Percentiles rank a stretch among this genome's conserved stretches.
These are phyloP conservation scores for Pichia californica DNA, from an alignment of 805 yeast genomes.

Conservation along the genomic window DNA sequence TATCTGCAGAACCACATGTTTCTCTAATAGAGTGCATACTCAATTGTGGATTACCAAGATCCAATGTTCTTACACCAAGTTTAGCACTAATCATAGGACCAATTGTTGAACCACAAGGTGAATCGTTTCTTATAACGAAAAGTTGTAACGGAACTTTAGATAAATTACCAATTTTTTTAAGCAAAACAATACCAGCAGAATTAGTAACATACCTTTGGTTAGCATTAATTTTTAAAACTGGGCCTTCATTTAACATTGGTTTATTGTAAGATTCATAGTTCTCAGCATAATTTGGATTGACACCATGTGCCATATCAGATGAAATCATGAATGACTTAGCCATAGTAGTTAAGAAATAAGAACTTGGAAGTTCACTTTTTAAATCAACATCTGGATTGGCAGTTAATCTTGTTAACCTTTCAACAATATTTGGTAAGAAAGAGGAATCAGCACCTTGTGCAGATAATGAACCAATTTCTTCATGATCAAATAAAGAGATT, in stretches of 20 bases:
- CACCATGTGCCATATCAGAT: slow-evolving; percentile 96
- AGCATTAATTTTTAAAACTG: slow-evolving; percentile 89
- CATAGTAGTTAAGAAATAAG: slow-evolving; percentile 47
- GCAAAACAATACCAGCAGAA: slow-evolving; percentile 76
- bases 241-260: slow-evolving; percentile 82
- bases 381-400: slow-evolving; percentile 35
- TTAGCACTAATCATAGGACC: slow-evolving; percentile 90
- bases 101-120: slow-evolving; percentile 94
- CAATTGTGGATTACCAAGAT: slow-evolving; percentile 85
- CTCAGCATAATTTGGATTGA: slow-evolving; percentile 83
- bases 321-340: slow-evolving; percentile 83
- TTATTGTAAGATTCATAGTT: slow-evolving; percentile 73
- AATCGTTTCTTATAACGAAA: slow-evolving; percentile 88
- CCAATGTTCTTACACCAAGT: slow-evolving; percentile 81
- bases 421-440: slow-evolving; percentile 72
- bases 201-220: slow-evolving; percentile 95
- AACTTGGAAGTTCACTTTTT: slow-evolving; percentile 23
- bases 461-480: slow-evolving; percentile 87
- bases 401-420: slow-evolving; percentile 51
- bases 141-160: slow-evolving; percentile 80
- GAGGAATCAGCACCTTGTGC: slow-evolving; percentile 97
- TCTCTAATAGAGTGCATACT: slow-evolving; percentile 94
- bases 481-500: slow-evolving; percentile 88
- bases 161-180: slow-evolving; percentile 62
- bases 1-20: slow-evolving; percentile 77